Evolutionary conservation across 768 basidiomycete genomes (phyloP).

Genomic region (Pholiota microspora): DNA sequence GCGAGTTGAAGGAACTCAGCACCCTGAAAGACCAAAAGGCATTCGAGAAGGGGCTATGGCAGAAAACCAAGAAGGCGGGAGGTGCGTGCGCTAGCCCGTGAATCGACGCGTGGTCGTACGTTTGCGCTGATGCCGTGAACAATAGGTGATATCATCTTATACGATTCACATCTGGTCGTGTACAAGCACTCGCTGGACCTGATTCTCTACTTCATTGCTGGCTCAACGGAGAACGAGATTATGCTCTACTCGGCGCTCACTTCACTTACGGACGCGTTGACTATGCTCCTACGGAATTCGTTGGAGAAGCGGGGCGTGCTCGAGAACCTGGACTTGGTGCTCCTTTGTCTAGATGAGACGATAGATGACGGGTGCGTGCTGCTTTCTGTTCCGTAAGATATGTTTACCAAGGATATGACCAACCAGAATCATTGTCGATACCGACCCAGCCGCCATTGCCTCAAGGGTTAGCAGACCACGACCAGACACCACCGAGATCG

Average conservation of each 20-base stretch:
- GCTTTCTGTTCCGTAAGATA: background rate
- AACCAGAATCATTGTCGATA: conserved; percentile 90
- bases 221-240: conserved; percentile 88
- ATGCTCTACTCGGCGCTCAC: conserved; percentile 87
- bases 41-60: conserved; percentile 94
- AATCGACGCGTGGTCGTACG: background rate
- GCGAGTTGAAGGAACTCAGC: conserved; percentile 60
- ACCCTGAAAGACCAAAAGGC: conserved; percentile 89
- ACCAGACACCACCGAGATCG: conserved; percentile 92
- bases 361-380: conserved; percentile 91
- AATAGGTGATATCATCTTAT: conserved; percentile 90
- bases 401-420: background rate
- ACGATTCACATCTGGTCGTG: conserved; percentile 85
- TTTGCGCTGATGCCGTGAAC: background rate
- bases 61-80: conserved; percentile 93
- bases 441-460: conserved; percentile 93
- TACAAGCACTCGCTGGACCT: conserved; percentile 96
- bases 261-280: conserved; percentile 84
- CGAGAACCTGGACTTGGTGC: conserved; percentile 90
- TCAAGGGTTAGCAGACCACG: conserved; percentile 90
- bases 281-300: conserved; percentile 83
- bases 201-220: conserved; percentile 90
- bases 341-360: conserved; percentile 94
- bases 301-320: conserved; percentile 93
- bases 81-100: conserved; percentile 46